phyloP scores from a whole-genome alignment of 768 basidiomycete species.

The Fistulinella prunicolor region DNA sequence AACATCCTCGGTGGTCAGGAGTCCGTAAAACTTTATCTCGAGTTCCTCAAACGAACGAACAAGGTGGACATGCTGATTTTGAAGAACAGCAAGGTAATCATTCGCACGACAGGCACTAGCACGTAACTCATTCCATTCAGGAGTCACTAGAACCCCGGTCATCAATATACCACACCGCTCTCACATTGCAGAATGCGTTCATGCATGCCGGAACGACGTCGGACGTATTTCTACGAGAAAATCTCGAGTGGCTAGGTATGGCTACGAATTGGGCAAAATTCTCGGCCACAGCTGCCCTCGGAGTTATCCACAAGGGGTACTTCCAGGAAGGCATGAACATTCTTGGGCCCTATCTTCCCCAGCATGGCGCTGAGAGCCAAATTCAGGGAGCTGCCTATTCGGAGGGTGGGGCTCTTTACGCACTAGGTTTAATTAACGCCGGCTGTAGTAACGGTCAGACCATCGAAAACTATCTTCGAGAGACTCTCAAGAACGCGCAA shows the following conservation, averaged over 20 bases:
- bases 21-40: conserved; percentile 88
- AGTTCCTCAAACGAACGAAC: conserved; percentile 95
- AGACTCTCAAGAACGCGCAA: conserved; percentile 69
- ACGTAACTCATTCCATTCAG: conserved; percentile 36
- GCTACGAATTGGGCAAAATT: conserved; percentile 99
- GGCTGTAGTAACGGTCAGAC: conserved; percentile 73
- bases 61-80: conserved; percentile 88
- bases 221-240: conserved; percentile 89
- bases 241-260: conserved; percentile 93
- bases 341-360: conserved; percentile 90
- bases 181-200: conserved; percentile 96
- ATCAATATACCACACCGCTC: conserved; percentile 95
- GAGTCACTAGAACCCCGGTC: conserved; percentile 90
- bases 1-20: conserved; percentile 88
- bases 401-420: conserved; percentile 95
- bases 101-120: not conserved
- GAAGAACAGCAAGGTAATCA: conserved; percentile 81
- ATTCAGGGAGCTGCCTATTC: conserved; percentile 81
- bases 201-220: conserved; percentile 98
- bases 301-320: conserved; percentile 97
- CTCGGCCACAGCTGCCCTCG: conserved; percentile 93
- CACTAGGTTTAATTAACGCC: conserved; percentile 91
- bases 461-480: conserved; percentile 74
- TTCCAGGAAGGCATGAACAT: conserved; percentile 91
- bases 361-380: conserved; percentile 68